Conservation (phyloP, 2,329 filamentous ascomycete genomes). For the Rhynchosporium agropyri region DNA sequence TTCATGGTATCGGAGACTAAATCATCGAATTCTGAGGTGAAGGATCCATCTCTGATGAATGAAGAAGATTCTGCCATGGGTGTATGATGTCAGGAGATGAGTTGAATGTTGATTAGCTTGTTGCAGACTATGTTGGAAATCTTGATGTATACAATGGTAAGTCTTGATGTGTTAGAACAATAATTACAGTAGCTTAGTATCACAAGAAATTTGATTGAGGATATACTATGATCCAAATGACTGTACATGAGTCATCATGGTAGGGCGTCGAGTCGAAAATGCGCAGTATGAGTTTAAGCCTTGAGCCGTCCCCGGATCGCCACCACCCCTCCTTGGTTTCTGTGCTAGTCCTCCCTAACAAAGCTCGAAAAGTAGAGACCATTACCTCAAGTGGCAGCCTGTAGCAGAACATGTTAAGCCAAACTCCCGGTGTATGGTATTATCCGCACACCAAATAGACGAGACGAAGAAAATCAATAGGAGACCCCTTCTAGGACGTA, state of each 20-base stretch:
- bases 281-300: background rate
- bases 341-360: background rate
- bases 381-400: background rate
- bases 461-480: no score
- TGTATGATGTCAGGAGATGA: background rate
- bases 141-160: background rate
- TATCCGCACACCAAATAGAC: no score
- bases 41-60: constrained; percentile 17
- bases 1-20: constrained; percentile 17
- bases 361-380: background rate
- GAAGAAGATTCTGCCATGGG: background rate
- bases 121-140: background rate
- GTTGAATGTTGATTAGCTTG: background rate
- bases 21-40: constrained; percentile 21
- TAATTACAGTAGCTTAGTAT: background rate
- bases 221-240: background rate
- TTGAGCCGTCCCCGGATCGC: background rate
- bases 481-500: no score
- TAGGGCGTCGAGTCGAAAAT: background rate
- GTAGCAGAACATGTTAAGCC: background rate
- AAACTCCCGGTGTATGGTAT: no score
- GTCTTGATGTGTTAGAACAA: background rate
- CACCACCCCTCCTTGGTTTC: background rate
- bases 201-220: background rate
- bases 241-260: background rate